These are phyloP conservation scores for Phytophthora palmivora DNA, from an alignment of 352 stramenopile species.

Conservation along the genomic window DNA sequence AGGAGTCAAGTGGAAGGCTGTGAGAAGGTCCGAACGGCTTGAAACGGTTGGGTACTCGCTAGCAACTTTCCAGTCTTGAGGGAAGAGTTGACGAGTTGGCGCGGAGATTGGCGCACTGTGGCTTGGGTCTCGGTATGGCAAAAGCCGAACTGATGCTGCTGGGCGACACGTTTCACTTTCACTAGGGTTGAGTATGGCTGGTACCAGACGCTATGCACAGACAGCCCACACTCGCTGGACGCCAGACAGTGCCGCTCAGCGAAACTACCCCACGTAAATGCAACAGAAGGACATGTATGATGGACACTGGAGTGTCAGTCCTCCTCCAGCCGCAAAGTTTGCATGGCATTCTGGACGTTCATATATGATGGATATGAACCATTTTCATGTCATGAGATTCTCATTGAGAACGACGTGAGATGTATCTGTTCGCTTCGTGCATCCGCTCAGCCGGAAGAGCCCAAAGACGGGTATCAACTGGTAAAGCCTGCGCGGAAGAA, in stretches of 20 bases:
- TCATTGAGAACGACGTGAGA: no score
- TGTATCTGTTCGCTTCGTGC: slow-evolving; percentile 2
- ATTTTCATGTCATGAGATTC: no score
- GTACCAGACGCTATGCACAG: slow-evolving; percentile 29
- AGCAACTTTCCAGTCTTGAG: slow-evolving; percentile 7
- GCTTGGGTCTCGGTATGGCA: slow-evolving; percentile 25
- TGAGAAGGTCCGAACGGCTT: slow-evolving; percentile 6
- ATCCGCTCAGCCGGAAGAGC: slow-evolving; percentile 28
- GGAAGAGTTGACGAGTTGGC: slow-evolving; percentile 16
- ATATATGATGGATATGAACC: no score
- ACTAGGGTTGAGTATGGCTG: slow-evolving; percentile 33
- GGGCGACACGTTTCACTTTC: slow-evolving; percentile 27
- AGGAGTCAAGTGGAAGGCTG: no score
- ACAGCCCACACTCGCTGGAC: slow-evolving; percentile 16
- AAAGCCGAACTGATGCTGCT: slow-evolving; percentile 41
- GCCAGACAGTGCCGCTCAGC: slow-evolving; percentile 13
- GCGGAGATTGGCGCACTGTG: no score
- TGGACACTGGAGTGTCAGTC: not conserved
- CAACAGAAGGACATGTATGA: slow-evolving; percentile 24
- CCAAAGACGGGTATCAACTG: slow-evolving; percentile 21
- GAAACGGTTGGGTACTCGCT: slow-evolving; percentile 26
- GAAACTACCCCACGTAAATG: slow-evolving; percentile 21
- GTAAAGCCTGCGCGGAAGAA: slow-evolving; percentile 23
- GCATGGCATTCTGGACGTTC: no score
- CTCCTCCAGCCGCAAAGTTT: slow-evolving; percentile 4